phyloP scores from a whole-genome alignment of 371 early-diverging fungal species.

The Synchytrium microbalum region DNA sequence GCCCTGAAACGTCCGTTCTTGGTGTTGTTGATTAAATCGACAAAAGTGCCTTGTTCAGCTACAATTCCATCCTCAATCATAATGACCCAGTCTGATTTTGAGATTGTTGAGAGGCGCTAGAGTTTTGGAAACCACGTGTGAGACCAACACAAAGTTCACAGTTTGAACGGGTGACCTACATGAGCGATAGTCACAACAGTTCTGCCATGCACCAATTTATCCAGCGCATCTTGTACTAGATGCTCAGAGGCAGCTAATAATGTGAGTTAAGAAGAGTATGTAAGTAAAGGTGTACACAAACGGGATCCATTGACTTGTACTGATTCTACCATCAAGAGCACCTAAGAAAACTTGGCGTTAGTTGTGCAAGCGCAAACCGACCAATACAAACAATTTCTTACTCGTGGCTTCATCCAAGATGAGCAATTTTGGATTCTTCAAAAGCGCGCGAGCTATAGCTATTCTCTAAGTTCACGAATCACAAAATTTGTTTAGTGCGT shows the following conservation, averaged over 20 bases:
- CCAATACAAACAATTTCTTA: too few species aligned
- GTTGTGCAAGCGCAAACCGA: background rate
- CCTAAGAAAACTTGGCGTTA: background rate
- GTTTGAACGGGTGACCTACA: background rate
- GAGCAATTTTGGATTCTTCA: slow-evolving; percentile 36
- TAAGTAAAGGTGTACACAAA: too few species aligned
- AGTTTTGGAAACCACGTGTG: background rate
- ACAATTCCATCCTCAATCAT: slow-evolving; percentile 35
- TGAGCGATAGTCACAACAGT: slow-evolving; percentile 48
- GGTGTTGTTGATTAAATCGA: slow-evolving; percentile 18
- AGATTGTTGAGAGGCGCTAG: slow-evolving; percentile 25
- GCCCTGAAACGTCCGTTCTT: background rate
- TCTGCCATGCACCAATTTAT: slow-evolving; percentile 45
- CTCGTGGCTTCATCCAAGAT: slow-evolving; percentile 49
- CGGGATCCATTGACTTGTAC: too few species aligned
- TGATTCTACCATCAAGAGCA: slow-evolving; percentile 2
- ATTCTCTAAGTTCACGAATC: background rate
- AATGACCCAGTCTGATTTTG: slow-evolving; percentile 29
- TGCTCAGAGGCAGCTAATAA: slow-evolving; percentile 26
- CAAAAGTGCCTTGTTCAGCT: slow-evolving; percentile 26
- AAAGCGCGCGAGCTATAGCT: slow-evolving; percentile 21
- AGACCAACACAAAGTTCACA: background rate
- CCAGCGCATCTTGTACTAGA: slow-evolving; percentile 27
- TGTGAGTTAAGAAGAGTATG: too few species aligned
- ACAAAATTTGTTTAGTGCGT: too few species aligned